Base-by-base conservation (phyloP, 2,329 filamentous ascomycete genomes). In the Ramichloridium luteum region DNA sequence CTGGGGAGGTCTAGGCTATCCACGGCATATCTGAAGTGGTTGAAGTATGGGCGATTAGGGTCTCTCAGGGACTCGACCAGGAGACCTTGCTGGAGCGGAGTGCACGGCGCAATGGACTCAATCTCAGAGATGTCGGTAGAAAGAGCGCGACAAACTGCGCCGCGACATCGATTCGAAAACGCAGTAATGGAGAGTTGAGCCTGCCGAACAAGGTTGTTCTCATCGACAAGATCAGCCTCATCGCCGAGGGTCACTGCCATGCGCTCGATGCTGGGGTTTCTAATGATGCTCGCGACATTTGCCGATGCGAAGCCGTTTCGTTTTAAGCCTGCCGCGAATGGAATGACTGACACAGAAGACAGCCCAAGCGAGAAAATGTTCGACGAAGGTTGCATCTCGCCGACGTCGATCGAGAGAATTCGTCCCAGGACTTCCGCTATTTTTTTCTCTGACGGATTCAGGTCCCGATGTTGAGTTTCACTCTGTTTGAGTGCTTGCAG, bases 291-390 rank as follows among this genome's bases (percentile, higher is more conserved):
- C 0, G 80, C 74, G 1, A 82, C 70, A 5, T 70, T 74, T 0
- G 73, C 75, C 10, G 64, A 59, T 1, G 48, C 18, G 31, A 85
- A 70, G 0, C 82, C 81, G 2, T 60, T 60, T 3, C 67, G 61
- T 43, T 74, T 80, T 10, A 94, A 60, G 9, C 65, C 54, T 4
- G 68, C 65, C 1, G 79, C 68, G 16, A 94, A 67, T 5, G 74
- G 68, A 27, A 92, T 75, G 0, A 78, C 80, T 0, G 82, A 84
- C 11, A 94, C 84, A 0, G 86, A 94, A 47, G 93, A 88, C 14
- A 94, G 65, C 0, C 86, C 88, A 1, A 93, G 62, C 41, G 93
- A 83, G 45, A 90, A 93, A 12, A 93, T 71, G 37, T 74, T 93
- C 0, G 75, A 74, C 1, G 59, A 61, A 2, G 67, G 58, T 1